phyloP scores from a whole-genome alignment of 371 early-diverging fungal genomes.

The Thermomucor indicae-seudaticae region DNA sequence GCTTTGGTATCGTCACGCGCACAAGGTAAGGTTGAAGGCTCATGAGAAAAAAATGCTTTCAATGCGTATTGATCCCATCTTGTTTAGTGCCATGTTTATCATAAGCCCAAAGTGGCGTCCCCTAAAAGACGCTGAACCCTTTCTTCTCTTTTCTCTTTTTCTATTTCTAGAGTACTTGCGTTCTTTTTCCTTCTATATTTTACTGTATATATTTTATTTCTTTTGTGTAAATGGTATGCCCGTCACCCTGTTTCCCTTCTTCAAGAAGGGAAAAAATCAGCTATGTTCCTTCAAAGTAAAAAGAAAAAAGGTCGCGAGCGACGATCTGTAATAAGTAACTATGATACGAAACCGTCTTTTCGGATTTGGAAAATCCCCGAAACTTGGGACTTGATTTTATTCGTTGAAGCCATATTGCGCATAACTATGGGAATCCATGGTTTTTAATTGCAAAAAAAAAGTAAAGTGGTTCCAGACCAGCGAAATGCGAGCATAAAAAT shows the following conservation, averaged over 20 bases:
- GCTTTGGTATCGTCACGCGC: constrained; percentile 87
- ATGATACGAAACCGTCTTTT: background rate
- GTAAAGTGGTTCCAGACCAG: no score
- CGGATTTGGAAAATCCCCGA: no score
- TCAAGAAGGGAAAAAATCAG: background rate
- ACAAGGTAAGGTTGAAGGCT: constrained; percentile 68
- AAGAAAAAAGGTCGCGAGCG: background rate
- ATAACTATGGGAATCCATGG: no score
- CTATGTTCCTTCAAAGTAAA: background rate
- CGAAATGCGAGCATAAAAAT: no score
- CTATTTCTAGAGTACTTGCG: background rate
- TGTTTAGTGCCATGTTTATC: constrained; percentile 20
- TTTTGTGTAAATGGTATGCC: background rate
- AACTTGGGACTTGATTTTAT: no score
- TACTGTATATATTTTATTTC: background rate
- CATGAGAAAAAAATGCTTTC: background rate
- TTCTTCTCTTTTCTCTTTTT: background rate
- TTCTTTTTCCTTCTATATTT: background rate
- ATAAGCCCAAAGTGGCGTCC: constrained; percentile 16
- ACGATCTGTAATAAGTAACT: background rate
- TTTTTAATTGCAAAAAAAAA: no score
- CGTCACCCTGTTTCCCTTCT: background rate
- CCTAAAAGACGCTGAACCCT: background rate
- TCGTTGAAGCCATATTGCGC: no score
- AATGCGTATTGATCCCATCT: background rate